These are phyloP conservation scores for Avena eriantha DNA, from an alignment of 176 grass and related monocot genomes.

Conservation along the genomic window DNA sequence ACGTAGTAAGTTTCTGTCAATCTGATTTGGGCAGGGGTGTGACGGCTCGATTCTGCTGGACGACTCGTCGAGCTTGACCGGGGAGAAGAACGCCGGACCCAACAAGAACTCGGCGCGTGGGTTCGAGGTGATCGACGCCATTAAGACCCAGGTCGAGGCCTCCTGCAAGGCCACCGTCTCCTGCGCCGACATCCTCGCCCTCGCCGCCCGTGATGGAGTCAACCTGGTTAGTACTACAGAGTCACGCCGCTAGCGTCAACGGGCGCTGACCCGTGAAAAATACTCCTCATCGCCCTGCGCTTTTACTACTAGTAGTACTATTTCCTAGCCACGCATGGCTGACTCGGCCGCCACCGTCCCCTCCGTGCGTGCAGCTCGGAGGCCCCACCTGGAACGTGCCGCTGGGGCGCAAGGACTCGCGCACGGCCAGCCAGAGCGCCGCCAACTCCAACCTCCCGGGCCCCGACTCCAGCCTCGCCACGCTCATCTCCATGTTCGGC, in stretches of 20 bases:
- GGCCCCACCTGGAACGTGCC: slow-evolving; percentile 74
- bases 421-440: slow-evolving; percentile 62
- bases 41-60: slow-evolving; percentile 82
- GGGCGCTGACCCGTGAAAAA: not conserved
- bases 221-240: slow-evolving; percentile 53
- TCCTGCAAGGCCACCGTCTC: slow-evolving; percentile 75
- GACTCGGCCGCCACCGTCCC: no score
- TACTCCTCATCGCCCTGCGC: not conserved
- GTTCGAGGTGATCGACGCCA: slow-evolving; percentile 85
- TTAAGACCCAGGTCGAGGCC: slow-evolving; percentile 72
- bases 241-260: not conserved
- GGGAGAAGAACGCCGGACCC: slow-evolving; percentile 78
- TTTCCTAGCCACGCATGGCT: not conserved
- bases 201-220: slow-evolving; percentile 72
- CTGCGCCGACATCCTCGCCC: slow-evolving; percentile 78
- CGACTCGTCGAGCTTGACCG: slow-evolving; percentile 58
- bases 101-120: slow-evolving; percentile 75
- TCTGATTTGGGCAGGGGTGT: slow-evolving; percentile 53
- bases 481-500: slow-evolving; percentile 56
- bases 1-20: not conserved
- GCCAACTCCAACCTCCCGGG: slow-evolving; percentile 73
- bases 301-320: not conserved
- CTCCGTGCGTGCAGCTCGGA: slow-evolving; percentile 54
- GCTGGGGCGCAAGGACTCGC: slow-evolving; percentile 69
- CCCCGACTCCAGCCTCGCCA: slow-evolving; percentile 51